Base-by-base conservation (phyloP, 176 grass and related monocot species). In the Triticum monococcum region DNA sequence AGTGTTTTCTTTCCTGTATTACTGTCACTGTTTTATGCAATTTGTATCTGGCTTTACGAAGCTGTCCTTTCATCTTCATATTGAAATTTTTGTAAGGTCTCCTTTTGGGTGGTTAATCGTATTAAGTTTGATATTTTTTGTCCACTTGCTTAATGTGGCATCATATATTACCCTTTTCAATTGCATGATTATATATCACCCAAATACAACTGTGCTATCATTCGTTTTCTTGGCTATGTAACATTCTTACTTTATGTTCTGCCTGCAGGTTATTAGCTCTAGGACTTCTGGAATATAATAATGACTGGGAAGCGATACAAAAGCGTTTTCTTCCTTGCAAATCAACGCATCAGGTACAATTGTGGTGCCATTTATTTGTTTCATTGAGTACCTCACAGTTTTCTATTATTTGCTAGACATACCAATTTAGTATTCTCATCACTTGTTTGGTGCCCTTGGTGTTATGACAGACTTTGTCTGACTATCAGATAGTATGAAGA, bases 251-350 rank as follows among this genome's bases (percentile, higher is more conserved):
- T 76, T 60, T 80, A 57, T 90, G 68, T 45, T 28, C 48, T 88
- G 16, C 76, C 48, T 88, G 48, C 86, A 98, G 97, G 89, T 92
- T 98, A 81, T 92, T 98, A 91, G 92, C 94, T 86, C 79, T 96
- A 84, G 97, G 94, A 63, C 77, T 98, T 81, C 37, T 88, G 90
- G 87, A 98, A 75, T 88, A 91, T 83, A 98, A 98, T 80, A 92
- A 86, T 91, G 97, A 98, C 37, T 96, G 94, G 92, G 93, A 69
- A 57, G 85, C 92, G 23, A 96, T 96, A 87, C 97, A 96, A 74
- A 94, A 91, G 52, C 94, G 91, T 3, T 98, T 94, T 86, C 92
- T 98, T 91, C 94, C 94, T 66, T 92, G 92, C 92, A 98, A 98
- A 91, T 88, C 90, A 1, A 92, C 86, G 36, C 92, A 92, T 89